Percentiles rank a stretch among this genome's conserved stretches.
Evolutionary conservation across 352 stramenopile genomes (phyloP).

Genomic region (Pythium aquatile): DNA sequence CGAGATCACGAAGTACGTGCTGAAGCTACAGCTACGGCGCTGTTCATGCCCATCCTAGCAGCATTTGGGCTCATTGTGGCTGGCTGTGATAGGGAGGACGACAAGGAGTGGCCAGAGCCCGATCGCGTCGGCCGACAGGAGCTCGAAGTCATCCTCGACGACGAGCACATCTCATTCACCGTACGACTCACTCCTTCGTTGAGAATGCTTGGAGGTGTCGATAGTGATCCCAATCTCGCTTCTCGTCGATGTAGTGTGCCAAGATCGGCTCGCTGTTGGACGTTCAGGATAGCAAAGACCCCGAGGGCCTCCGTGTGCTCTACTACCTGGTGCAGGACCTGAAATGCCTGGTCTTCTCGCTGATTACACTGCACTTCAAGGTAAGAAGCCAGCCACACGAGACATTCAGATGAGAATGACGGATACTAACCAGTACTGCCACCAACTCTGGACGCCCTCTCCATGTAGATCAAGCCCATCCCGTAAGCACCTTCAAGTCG

Average conservation of each 20-base stretch:
- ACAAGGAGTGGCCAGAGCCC: conserved; percentile 95
- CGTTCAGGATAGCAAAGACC: conserved; percentile 95
- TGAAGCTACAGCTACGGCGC: background rate
- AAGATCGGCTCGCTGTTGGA: conserved; percentile 96
- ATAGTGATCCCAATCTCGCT: background rate
- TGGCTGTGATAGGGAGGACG: conserved; percentile 75
- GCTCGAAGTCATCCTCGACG: conserved; percentile 94
- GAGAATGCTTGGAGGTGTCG: background rate
- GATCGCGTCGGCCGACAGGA: conserved; percentile 93
- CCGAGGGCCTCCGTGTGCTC: conserved; percentile 91
- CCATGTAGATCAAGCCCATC: conserved; percentile 91
- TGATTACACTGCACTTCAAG: conserved; percentile 98
- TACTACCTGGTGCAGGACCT: conserved; percentile 98
- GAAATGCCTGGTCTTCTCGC: conserved; percentile 95
- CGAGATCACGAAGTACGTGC: conserved; percentile 86
- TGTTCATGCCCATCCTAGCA: background rate
- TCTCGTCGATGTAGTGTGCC: conserved; percentile 59
- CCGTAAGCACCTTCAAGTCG: conserved; percentile 41
- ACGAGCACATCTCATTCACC: conserved; percentile 97
- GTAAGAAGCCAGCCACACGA: conserved; percentile 26
- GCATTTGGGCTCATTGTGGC: background rate
- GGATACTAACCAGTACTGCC: background rate
- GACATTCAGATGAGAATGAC: background rate
- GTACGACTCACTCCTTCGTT: conserved; percentile 30
- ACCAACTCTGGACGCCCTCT: background rate